Evolutionary conservation across 2,329 filamentous ascomycete species (phyloP), one percentile per base, ranked within the genome.

Genomic region (Rhytidhysteron rufulum): DNA sequence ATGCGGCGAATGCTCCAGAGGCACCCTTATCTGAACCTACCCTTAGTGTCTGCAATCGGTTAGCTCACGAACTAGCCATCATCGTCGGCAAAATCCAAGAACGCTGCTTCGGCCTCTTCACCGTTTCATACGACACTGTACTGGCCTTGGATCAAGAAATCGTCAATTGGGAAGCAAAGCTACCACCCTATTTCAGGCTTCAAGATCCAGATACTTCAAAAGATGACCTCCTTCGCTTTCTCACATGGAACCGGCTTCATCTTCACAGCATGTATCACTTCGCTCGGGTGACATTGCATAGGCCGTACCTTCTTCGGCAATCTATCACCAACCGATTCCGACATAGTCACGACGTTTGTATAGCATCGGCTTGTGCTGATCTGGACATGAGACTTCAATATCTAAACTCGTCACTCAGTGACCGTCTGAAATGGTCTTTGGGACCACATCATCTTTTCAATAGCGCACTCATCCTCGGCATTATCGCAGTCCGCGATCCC

Each of bases 361-460:
- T 68, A 3, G 53, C 57, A 4, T 69, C 67, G 0, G 65, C 66
- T 5, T 69, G 67, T 41, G 65, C 66, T 0, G 67, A 70, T 32
- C 58, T 70, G 8, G 62, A 57, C 16, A 64, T 65, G 46, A 50
- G 61, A 8, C 55, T 70, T 7, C 48, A 54, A 13, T 55, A 61
- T n/a, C 55, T 65, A 21, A 44, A 49, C 11, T 51, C 58, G 25
- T 51, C 50, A 11, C 40, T 47, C 5, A 54, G 61, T 11, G 65
- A 67, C 21, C 53, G 65, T 2, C 45, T 66, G 30, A 62, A 60
- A 34, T 63, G 58, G 53, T 57, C 58, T 4, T 41, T 66, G 0
- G 65, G 60, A 1, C 57, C 64, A 22, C 66, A 66, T 24, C 63
- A 68, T 27, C 56, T 70, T 5, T 70, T 69, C 51, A 70, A 70